Percentiles rank a stretch among this genome's conserved stretches.
Evolutionary conservation across 2,329 filamentous ascomycete species (phyloP).

Genomic region (Hymenoscyphus fraxineus): DNA sequence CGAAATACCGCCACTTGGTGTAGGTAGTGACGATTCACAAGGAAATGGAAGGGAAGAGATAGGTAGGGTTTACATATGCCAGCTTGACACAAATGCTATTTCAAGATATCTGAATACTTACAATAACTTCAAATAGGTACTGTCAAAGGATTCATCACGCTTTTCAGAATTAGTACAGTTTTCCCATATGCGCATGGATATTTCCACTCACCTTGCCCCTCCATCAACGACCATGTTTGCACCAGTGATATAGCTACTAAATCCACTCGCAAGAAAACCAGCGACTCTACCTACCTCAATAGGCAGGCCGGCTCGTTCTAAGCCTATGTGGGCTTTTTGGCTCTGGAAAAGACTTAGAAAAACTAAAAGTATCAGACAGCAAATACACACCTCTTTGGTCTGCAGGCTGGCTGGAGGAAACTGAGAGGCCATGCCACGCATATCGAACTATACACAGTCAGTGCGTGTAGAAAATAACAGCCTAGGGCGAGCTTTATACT

Average conservation of each 20-base stretch:
- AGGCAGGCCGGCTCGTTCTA: conserved; percentile 55
- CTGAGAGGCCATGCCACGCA: conserved; percentile 48
- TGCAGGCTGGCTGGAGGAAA: conserved; percentile 54
- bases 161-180: background rate
- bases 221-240: conserved; percentile 61
- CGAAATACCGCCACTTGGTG: background rate
- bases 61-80: too few species aligned
- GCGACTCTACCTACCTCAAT: conserved; percentile 58
- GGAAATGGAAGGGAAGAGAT: too few species aligned
- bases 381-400: conserved; percentile 39
- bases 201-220: conserved; percentile 39
- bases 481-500: conserved; percentile 26
- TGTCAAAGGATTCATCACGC: conserved; percentile 17
- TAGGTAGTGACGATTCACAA: too few species aligned
- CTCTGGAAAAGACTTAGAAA: conserved; percentile 27
- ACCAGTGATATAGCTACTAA: conserved; percentile 60
- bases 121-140: conserved; percentile 8
- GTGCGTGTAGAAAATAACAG: background rate
- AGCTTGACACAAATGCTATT: background rate
- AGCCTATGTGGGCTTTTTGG: conserved; percentile 49
- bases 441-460: conserved; percentile 40
- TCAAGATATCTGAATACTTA: background rate
- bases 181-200: background rate
- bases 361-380: background rate
- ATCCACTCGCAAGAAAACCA: conserved; percentile 59